These are phyloP conservation scores for Tetrapisispora arboricola DNA, from an alignment of 805 yeast genomes.

Conservation along the genomic window DNA sequence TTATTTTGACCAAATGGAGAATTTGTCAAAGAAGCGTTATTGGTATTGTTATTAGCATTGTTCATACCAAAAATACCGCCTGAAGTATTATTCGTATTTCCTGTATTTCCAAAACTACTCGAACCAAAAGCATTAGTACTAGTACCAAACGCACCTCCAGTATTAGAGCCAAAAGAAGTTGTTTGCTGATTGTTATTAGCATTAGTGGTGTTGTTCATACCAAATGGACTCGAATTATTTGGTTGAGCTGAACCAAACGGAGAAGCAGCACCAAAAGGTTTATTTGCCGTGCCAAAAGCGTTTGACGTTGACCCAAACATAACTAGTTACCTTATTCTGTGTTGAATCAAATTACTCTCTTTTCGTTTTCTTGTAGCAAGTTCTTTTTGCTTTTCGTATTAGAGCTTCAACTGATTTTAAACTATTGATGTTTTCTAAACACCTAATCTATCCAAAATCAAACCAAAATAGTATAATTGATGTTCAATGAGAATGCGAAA, in stretches of 20 bases:
- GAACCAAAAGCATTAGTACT: slow-evolving; percentile 30
- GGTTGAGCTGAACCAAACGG: slow-evolving; percentile 18
- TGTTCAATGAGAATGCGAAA: too few species aligned
- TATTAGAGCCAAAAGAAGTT: slow-evolving; percentile 1
- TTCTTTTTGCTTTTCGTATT: too few species aligned
- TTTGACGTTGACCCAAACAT: slow-evolving; percentile 17
- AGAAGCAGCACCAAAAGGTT: slow-evolving; percentile 15
- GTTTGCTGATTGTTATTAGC: slow-evolving; percentile 12
- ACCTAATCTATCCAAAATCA: too few species aligned
- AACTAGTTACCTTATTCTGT: too few species aligned
- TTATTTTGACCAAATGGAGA: slow-evolving; percentile 4
- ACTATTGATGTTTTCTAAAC: too few species aligned
- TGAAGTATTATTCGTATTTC: neutral
- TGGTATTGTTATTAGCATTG: slow-evolving; percentile 8
- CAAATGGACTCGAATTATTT: slow-evolving; percentile 12
- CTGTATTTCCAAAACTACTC: slow-evolving; percentile 11
- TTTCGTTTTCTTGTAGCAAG: too few species aligned
- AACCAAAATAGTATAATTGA: too few species aligned
- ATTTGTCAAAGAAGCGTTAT: slow-evolving; percentile 10
- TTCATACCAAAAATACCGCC: too few species aligned
- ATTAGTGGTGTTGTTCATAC: slow-evolving; percentile 1
- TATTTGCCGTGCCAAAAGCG: slow-evolving; percentile 15
- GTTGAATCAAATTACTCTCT: too few species aligned
- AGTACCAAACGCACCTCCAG: neutral
- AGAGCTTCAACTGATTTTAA: too few species aligned